A percentile compares a stretch with the other conserved stretches of the same genome.
These are phyloP conservation scores for Paraurostyla sp. DNA, from an alignment of 73 alveolate species.

Conservation along the genomic window DNA sequence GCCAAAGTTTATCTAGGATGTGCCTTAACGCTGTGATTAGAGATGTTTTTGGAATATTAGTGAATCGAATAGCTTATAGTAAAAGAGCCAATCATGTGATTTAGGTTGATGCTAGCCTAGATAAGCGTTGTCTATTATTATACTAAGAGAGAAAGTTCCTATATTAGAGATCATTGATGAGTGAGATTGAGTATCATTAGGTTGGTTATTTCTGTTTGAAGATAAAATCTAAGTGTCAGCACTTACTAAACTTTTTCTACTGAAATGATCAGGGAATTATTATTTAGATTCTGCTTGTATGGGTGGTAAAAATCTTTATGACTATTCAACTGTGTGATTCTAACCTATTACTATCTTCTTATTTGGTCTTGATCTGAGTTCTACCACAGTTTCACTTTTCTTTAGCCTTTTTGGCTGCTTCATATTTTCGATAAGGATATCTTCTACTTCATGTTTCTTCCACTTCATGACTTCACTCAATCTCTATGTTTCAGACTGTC, in stretches of 20 bases:
- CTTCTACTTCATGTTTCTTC: constrained; percentile 28
- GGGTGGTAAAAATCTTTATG: background rate
- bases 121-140: constrained; percentile 36
- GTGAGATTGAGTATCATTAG: background rate
- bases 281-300: background rate
- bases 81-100: constrained; percentile 20
- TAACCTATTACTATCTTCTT: background rate
- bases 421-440: background rate
- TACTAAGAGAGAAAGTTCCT: background rate
- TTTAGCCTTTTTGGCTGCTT: background rate
- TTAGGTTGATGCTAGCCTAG: background rate
- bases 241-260: background rate
- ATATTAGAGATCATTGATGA: background rate
- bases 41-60: background rate
- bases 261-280: background rate
- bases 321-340: no score
- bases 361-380: background rate
- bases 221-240: background rate
- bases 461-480: constrained; percentile 17
- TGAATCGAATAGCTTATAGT: constrained; percentile 18
- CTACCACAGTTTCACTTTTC: constrained; percentile 4
- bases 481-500: background rate
- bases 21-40: constrained; percentile 1
- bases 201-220: background rate
- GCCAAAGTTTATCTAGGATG: constrained; percentile 23